phyloP scores from a whole-genome alignment of 139 green algal species.

The Chlamydomonas schloesseri region DNA sequence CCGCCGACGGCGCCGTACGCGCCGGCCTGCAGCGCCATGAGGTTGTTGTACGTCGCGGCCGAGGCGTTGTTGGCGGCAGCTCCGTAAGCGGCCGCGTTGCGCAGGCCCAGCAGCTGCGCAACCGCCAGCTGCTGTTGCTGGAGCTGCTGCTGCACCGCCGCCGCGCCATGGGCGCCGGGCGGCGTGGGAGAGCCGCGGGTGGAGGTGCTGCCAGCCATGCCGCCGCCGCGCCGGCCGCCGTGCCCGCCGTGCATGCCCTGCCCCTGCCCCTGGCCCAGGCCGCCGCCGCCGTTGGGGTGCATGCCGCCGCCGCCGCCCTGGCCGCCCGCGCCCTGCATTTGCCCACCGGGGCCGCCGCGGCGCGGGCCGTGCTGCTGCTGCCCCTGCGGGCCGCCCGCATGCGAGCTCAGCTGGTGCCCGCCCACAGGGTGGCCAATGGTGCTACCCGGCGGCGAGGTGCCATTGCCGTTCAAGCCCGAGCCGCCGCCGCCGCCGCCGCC shows the following conservation, averaged over 20 bases:
- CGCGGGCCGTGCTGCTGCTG: too few relatives aligned
- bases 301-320: too few relatives aligned
- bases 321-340: too few relatives aligned
- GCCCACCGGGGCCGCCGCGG: too few relatives aligned
- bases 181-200: neutral
- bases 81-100: neutral
- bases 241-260: neutral
- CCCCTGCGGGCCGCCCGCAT: too few relatives aligned
- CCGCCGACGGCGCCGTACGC: neutral
- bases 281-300: too few relatives aligned
- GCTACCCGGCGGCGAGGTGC: too few relatives aligned
- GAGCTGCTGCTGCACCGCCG: neutral
- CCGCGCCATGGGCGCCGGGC: too few relatives aligned
- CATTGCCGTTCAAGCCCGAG: neutral
- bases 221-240: too few relatives aligned
- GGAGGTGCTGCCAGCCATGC: neutral
- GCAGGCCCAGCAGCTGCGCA: constrained; percentile 10
- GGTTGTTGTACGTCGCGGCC: neutral
- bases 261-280: neutral
- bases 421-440: too few relatives aligned
- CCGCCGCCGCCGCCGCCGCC: too few relatives aligned
- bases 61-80: neutral
- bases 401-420: too few relatives aligned
- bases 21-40: constrained; percentile 14
- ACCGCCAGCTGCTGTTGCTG: constrained; percentile 18